A percentile compares a stretch with the other conserved stretches of the same genome.
Evolutionary conservation across 352 stramenopile genomes (phyloP).

Genomic region (Globisporangium apiculatum): DNA sequence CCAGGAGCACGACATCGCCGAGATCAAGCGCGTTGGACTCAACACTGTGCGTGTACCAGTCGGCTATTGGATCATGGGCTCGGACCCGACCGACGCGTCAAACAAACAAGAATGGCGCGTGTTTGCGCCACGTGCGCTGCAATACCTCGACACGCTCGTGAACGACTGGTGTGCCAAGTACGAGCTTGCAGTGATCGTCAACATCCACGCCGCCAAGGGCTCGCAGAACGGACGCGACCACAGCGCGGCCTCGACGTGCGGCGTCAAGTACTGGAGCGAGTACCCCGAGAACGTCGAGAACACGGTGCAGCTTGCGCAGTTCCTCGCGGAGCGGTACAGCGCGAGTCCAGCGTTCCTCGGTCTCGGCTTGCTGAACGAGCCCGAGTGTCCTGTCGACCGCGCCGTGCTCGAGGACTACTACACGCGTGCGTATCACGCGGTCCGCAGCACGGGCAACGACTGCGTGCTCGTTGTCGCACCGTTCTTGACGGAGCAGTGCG

Average conservation of each 20-base stretch:
- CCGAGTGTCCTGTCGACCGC: conserved; percentile 40
- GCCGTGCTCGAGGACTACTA: conserved; percentile 52
- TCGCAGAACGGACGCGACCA: conserved; percentile 81
- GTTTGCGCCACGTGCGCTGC: conserved; percentile 35
- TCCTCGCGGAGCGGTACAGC: conserved; percentile 42
- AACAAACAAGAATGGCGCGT: conserved; percentile 35
- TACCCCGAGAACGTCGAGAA: conserved; percentile 62
- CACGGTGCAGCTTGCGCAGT: conserved; percentile 48
- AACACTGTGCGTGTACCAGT: conserved; percentile 79
- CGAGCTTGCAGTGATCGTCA: conserved; percentile 62
- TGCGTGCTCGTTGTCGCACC: conserved; percentile 48
- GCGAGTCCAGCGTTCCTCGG: conserved; percentile 44
- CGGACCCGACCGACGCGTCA: conserved; percentile 35
- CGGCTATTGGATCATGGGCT: conserved; percentile 68
- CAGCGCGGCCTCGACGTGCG: conserved; percentile 28
- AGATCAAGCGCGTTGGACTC: conserved; percentile 52
- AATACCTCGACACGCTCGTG: conserved; percentile 74
- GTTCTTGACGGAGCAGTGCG: conserved; percentile 44
- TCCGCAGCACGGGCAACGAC: conserved; percentile 47
- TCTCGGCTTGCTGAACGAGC: conserved; percentile 78
- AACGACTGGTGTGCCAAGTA: conserved; percentile 64
- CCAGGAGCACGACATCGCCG: conserved; percentile 55
- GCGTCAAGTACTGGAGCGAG: conserved; percentile 38
- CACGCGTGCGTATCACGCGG: conserved; percentile 39
- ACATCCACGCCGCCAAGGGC: conserved; percentile 75